Conservation (phyloP, 2,329 filamentous ascomycete genomes). For the Aureobasidium namibiae region DNA sequence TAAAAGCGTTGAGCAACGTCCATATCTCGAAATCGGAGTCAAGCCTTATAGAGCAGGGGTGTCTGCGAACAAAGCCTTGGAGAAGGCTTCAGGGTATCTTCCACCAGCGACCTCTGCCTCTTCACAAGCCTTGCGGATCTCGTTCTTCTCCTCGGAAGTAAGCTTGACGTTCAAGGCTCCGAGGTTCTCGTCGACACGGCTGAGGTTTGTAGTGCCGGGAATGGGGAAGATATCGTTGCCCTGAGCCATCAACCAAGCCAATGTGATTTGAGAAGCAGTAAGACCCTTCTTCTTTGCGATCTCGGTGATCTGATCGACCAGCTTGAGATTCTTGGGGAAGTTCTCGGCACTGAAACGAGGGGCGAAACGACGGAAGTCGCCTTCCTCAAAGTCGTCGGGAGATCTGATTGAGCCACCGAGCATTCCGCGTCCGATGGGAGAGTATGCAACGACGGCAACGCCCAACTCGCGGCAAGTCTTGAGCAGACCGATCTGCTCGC, state of each 20-base stretch:
- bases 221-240: slow-evolving; percentile 27
- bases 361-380: slow-evolving; percentile 39
- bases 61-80: slow-evolving; percentile 30
- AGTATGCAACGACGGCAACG: slow-evolving; percentile 49
- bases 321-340: slow-evolving; percentile 46
- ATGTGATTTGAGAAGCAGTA: slow-evolving; percentile 49
- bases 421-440: slow-evolving; percentile 52
- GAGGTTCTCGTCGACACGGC: slow-evolving; percentile 39
- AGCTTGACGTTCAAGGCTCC: slow-evolving; percentile 28
- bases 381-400: slow-evolving; percentile 39
- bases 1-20: neutral
- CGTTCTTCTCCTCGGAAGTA: slow-evolving; percentile 28
- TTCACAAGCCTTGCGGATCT: slow-evolving; percentile 29
- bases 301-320: slow-evolving; percentile 43
- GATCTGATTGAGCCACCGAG: slow-evolving; percentile 42
- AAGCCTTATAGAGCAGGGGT: slow-evolving; percentile 15
- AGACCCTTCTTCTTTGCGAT: slow-evolving; percentile 47
- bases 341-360: slow-evolving; percentile 47
- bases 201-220: slow-evolving; percentile 42
- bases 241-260: slow-evolving; percentile 57
- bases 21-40: neutral
- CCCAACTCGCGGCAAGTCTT: slow-evolving; percentile 52
- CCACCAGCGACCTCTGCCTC: slow-evolving; percentile 27
- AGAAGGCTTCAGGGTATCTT: slow-evolving; percentile 32
- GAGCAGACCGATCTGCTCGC: slow-evolving; percentile 39